These are phyloP conservation scores for Hypoxylon intermedium DNA, from an alignment of 495 filamentous ascomycete genomes.

Conservation along the genomic window DNA sequence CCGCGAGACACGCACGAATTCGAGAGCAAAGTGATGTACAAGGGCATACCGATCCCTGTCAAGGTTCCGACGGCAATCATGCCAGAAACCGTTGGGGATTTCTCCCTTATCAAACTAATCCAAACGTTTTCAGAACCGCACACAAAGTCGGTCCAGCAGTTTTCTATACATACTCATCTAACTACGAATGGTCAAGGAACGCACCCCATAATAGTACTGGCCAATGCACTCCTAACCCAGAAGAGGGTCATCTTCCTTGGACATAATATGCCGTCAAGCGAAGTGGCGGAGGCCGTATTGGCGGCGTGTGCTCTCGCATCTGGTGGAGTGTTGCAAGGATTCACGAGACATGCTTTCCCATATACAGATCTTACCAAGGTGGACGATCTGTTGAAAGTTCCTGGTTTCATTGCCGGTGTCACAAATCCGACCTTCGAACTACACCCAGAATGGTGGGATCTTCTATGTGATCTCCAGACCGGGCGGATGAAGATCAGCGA, in stretches of 20 bases:
- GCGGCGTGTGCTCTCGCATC: constrained; percentile 92
- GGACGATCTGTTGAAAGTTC: constrained; percentile 92
- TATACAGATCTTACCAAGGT: constrained; percentile 99
- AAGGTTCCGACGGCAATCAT: constrained; percentile 92
- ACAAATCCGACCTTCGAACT: constrained; percentile 96
- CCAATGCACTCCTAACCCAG: constrained; percentile 88
- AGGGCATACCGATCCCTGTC: constrained; percentile 93
- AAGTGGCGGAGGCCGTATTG: constrained; percentile 94
- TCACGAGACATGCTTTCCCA: constrained; percentile 96
- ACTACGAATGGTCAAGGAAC: constrained; percentile 86
- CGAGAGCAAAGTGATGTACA: constrained; percentile 91
- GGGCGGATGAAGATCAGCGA: constrained; percentile 93
- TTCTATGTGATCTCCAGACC: constrained; percentile 90
- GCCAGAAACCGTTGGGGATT: constrained; percentile 96
- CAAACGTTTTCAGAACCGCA: constrained; percentile 88
- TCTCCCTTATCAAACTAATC: constrained; percentile 95
- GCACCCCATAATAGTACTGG: constrained; percentile 78
- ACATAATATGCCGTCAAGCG: constrained; percentile 89
- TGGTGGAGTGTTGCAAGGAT: constrained; percentile 91
- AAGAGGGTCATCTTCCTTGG: constrained; percentile 96
- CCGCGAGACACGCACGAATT: constrained; percentile 97
- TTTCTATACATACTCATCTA: constrained; percentile 86
- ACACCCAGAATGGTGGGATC: constrained; percentile 97
- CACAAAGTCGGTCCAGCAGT: constrained; percentile 80
- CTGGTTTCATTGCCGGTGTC: constrained; percentile 96